Percentiles rank a stretch among this genome's conserved stretches.
Evolutionary conservation across 768 basidiomycete species (phyloP).

Genomic region (Lanmaoa pseudosensibilis): DNA sequence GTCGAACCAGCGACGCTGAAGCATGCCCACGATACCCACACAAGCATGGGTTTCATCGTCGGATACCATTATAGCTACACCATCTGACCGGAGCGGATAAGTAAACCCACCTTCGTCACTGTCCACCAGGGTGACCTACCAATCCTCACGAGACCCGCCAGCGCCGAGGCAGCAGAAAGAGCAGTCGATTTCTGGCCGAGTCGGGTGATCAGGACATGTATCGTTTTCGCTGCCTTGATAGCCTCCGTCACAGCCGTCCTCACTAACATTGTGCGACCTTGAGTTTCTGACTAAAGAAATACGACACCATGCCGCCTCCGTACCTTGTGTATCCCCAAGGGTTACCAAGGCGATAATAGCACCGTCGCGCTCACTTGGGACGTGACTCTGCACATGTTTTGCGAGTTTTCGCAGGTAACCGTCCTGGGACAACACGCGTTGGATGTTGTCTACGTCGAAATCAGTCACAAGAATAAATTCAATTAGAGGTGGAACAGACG

Average conservation of each 20-base stretch:
- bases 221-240: constrained; percentile 16
- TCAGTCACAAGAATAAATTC: neutral
- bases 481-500: neutral
- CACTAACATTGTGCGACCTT: neutral
- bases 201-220: constrained; percentile 17
- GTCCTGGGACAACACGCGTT: neutral
- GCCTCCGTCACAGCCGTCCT: constrained; percentile 9
- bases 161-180: constrained; percentile 19
- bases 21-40: constrained; percentile 19
- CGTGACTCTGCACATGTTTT: constrained; percentile 8
- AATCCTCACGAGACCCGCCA: constrained; percentile 18
- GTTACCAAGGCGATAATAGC: constrained; percentile 19
- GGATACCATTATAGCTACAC: constrained; percentile 12
- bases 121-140: constrained; percentile 14
- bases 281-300: neutral
- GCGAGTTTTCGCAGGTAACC: constrained; percentile 17
- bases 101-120: neutral
- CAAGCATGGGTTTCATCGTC: constrained; percentile 1
- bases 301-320: neutral
- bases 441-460: constrained; percentile 10
- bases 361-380: constrained; percentile 14
- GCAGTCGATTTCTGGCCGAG: constrained; percentile 18
- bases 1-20: constrained; percentile 30
- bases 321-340: constrained; percentile 15
- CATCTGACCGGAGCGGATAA: constrained; percentile 11